Evolutionary conservation across 2,329 filamentous ascomycete species (phyloP), one percentile per base, ranked within the genome.

Genomic region (Colletotrichum sp.): DNA sequence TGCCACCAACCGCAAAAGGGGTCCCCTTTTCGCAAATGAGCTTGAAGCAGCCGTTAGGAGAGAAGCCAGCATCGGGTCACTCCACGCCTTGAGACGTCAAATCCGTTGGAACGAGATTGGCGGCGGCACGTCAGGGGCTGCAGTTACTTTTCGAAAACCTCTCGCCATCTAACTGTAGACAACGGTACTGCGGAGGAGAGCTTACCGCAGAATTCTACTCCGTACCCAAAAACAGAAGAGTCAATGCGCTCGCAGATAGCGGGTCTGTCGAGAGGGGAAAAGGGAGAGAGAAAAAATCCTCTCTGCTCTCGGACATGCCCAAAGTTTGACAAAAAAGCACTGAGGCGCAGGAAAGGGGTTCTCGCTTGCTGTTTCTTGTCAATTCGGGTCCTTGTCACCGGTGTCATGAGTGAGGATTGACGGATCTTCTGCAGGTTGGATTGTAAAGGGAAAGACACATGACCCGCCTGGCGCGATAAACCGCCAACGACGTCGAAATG

Each of bases 91-190:
- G 59, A 52, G 34, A 70, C 30, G 49, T 71, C 72, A 49, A 75
- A 59, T 44, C 69, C 57, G 68, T 62, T 67, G 52, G 52, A 67
- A 62, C 62, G 55, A n/a, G 69, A 57, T 59, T 76, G 70, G 39
- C 44, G n/a, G 44, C 62, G 60, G 28, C 34, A 39, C 28, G 36
- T 60, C 68, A 67, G 52, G 72, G 68, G 52, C 24, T 28, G 12
- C 8, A 10, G 26, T 49, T 26, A 30, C 39, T n/a, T 44, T 49
- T 44, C 18, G 39, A 44, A 44, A 44, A 44, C 12, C 62, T 28
- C 32, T 28, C 16, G 52, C 15, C 24, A 26, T 30, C 63, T 36
- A 21, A 49, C 24, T 57, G 44, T 57, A 34, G 65, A 34, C 24
- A n/a, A 34, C 62, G 24, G 44, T 21, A 52, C 55, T 68, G 30